Evolutionary conservation across 2,329 filamentous ascomycete species (phyloP).

Genomic region (Paradendryphiella salina): DNA sequence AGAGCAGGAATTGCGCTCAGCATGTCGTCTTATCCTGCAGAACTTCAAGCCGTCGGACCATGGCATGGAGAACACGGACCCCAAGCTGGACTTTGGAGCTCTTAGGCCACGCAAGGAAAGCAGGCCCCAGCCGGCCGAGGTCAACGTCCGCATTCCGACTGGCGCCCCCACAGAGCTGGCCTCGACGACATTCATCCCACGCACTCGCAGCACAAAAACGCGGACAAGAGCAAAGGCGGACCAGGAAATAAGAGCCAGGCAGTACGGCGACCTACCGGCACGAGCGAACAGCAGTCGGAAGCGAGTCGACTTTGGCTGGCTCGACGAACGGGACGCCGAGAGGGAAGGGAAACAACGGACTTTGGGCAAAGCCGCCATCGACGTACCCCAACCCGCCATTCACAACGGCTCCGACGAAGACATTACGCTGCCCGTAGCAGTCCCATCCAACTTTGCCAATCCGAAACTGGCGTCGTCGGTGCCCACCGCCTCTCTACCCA

Average conservation of each 20-base stretch:
- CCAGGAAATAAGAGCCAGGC: slow-evolving; percentile 18
- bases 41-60: slow-evolving; percentile 48
- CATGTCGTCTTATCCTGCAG: slow-evolving; percentile 52
- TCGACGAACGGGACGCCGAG: slow-evolving; percentile 27
- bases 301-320: slow-evolving; percentile 33
- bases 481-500: slow-evolving; percentile 44
- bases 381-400: slow-evolving; percentile 24
- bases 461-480: slow-evolving; percentile 18
- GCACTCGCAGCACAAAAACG: slow-evolving; percentile 30
- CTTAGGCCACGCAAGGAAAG: slow-evolving; percentile 29
- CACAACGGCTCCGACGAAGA: slow-evolving; percentile 39
- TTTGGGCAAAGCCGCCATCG: slow-evolving; percentile 26
- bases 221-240: slow-evolving; percentile 32
- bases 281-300: slow-evolving; percentile 42
- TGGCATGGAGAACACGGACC: slow-evolving; percentile 44
- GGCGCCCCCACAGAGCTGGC: slow-evolving; percentile 35
- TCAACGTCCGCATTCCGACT: slow-evolving; percentile 34
- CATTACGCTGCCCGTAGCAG: slow-evolving; percentile 50
- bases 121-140: slow-evolving; percentile 24
- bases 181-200: slow-evolving; percentile 30
- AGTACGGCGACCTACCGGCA: slow-evolving; percentile 25
- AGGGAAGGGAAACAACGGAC: slow-evolving; percentile 29
- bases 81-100: slow-evolving; percentile 42
- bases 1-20: slow-evolving; percentile 52
- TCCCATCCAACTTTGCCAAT: slow-evolving; percentile 48